Base-by-base conservation (phyloP, 177 flowering plant genomes). In the Vitis hybrid region DNA sequence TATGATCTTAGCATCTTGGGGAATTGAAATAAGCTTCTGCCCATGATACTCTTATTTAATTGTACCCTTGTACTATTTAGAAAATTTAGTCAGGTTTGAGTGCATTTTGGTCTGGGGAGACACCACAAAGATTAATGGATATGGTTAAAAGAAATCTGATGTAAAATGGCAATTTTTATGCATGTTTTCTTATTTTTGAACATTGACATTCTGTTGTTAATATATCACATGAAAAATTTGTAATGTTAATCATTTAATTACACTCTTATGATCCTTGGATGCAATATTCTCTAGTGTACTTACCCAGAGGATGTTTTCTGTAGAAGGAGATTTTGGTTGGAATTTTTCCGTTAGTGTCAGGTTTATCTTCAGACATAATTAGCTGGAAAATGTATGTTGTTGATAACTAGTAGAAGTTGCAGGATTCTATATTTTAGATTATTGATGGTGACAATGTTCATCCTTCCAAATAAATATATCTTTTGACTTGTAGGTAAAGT, bases 401-500 rank as follows among this genome's bases (percentile, higher is more conserved):
- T 78, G 73, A 74, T 80, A 3, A 68, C 70, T 69, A 56, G 66
- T 76, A 75, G 71, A 71, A 74, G 45, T 70, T 77, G 61, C 71
- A 75, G 82, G 85, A 72, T 75, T 77, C 50, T 77, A 67, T 82
- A 57, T 77, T 84, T 83, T 74, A 81, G 83, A 79, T 83, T 87
- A 68, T 81, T 83, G 50, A 73, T 88, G 80, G 86, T 84, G 80
- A 73, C 82, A 72, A 72, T 88, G 86, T 87, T 88, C 90, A 80
- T 82, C 78, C 84, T 89, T 82, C 89, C 91, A 83, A 93, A 84
- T 92, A 84, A 90, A 90, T 71, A 87, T 86, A 76, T 92, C 92
- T 89, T 90, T 88, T 91, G 77, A 78, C 86, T 92, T 94, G 98
- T 94, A 94, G 99, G 97, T 87, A 86, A 90, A 82, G 81, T 88